These are phyloP conservation scores for Cordyceps cateniannulata DNA, from an alignment of 2,329 filamentous ascomycete genomes.

Conservation along the genomic window DNA sequence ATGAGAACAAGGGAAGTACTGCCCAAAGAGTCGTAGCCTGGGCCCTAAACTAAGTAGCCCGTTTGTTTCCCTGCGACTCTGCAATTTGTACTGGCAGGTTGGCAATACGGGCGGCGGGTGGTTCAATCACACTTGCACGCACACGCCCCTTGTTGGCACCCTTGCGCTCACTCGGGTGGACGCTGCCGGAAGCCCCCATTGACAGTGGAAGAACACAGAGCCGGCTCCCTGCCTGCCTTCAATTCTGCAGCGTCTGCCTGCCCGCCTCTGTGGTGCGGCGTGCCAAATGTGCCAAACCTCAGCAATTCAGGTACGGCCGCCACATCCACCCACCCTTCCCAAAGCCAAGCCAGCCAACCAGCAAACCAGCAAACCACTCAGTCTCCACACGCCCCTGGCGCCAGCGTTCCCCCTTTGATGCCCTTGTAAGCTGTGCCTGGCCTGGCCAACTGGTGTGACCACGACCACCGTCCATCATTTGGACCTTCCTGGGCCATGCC, in stretches of 20 bases:
- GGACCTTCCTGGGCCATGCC: neutral
- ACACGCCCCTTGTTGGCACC: neutral
- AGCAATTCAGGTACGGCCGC: neutral
- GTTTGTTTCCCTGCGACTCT: neutral
- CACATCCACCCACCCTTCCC: neutral
- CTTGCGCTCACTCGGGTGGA: neutral
- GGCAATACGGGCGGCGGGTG: neutral
- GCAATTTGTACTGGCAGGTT: neutral
- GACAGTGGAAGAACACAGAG: neutral
- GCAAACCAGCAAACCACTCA: neutral
- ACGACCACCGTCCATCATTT: neutral
- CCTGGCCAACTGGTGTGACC: neutral
- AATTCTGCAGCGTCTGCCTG: neutral
- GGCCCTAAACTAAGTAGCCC: neutral
- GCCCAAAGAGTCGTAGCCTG: neutral
- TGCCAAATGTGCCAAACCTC: neutral
- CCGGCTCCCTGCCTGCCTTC: neutral
- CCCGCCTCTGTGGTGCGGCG: neutral
- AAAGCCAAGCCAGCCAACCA: too few relatives aligned
- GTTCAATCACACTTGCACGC: slow-evolving; percentile 1
- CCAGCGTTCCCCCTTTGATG: too few relatives aligned
- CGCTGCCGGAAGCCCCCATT: neutral
- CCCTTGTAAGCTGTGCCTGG: neutral
- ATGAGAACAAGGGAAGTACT: neutral
- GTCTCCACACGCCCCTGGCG: neutral